These are phyloP conservation scores for Perkinsela sp. DNA, from an alignment of 208 protist species.

Conservation along the genomic window DNA sequence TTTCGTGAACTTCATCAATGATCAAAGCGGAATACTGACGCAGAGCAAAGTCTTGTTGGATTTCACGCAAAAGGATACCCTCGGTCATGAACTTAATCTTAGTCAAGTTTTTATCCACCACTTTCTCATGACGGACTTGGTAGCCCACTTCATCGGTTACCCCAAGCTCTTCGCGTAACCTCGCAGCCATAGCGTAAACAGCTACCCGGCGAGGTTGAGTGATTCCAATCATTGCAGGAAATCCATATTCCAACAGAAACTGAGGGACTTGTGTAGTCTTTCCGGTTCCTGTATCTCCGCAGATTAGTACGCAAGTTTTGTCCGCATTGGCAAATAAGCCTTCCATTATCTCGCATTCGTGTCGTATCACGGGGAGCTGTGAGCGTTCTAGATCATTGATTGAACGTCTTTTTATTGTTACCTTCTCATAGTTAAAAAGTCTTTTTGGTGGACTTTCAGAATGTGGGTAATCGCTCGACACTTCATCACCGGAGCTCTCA, in stretches of 20 bases:
- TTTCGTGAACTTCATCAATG: conserved; percentile 96
- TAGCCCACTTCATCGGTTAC: conserved; percentile 61
- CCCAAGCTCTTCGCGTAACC: conserved; percentile 69
- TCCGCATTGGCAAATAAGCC: conserved; percentile 28
- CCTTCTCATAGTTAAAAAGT: neutral
- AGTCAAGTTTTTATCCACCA: conserved; percentile 25
- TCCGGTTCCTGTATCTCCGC: conserved; percentile 60
- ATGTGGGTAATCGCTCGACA: neutral
- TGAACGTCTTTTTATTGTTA: neutral
- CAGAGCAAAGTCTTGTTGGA: conserved; percentile 51
- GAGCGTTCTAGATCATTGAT: neutral
- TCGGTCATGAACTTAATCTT: conserved; percentile 82
- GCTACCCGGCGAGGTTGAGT: conserved; percentile 84
- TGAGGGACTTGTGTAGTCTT: conserved; percentile 70
- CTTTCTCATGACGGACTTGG: conserved; percentile 70
- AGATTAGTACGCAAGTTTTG: conserved; percentile 36
- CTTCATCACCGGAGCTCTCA: neutral
- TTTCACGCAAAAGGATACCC: conserved; percentile 76
- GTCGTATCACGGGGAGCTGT: conserved; percentile 4
- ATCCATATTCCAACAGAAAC: conserved; percentile 34
- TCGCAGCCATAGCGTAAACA: conserved; percentile 65
- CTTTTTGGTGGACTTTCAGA: neutral
- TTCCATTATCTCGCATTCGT: conserved; percentile 6
- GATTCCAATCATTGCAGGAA: conserved; percentile 22
- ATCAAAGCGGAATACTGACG: conserved; percentile 83